Evolutionary conservation across 2,329 filamentous ascomycete genomes (phyloP).

Genomic region (Calonectria honghensis): DNA sequence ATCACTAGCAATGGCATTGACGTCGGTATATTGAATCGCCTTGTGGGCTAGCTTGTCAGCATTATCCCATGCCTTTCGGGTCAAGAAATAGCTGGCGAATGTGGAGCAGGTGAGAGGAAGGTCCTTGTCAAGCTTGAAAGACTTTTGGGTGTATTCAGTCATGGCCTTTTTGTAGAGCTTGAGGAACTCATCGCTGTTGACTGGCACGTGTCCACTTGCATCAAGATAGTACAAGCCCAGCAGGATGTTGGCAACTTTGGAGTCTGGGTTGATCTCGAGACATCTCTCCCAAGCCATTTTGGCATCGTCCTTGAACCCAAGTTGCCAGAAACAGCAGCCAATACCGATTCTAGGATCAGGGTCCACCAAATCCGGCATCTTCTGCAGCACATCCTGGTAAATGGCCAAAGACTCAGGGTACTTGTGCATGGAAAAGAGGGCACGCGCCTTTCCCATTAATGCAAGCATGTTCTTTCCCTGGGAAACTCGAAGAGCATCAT

Average conservation of each 20-base stretch:
- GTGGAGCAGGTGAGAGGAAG: slow-evolving; percentile 92
- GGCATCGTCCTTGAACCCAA: slow-evolving; percentile 95
- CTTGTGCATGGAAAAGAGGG: slow-evolving; percentile 89
- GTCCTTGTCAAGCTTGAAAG: slow-evolving; percentile 94
- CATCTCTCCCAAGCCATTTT: slow-evolving; percentile 92
- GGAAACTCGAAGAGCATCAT: slow-evolving; percentile 91
- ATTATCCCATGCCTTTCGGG: slow-evolving; percentile 85
- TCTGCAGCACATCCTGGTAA: slow-evolving; percentile 91
- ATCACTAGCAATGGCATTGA: slow-evolving; percentile 97
- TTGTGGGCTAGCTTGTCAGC: slow-evolving; percentile 92
- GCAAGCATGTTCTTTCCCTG: slow-evolving; percentile 94
- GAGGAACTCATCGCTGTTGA: slow-evolving; percentile 89
- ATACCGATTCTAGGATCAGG: slow-evolving; percentile 97
- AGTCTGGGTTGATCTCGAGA: slow-evolving; percentile 86
- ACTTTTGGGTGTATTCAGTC: slow-evolving; percentile 93
- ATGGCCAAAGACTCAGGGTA: slow-evolving; percentile 87
- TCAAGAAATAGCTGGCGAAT: slow-evolving; percentile 92
- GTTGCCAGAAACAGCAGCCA: slow-evolving; percentile 97
- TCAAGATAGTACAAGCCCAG: slow-evolving; percentile 94
- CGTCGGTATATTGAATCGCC: slow-evolving; percentile 95
- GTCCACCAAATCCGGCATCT: slow-evolving; percentile 90
- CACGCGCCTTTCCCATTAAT: slow-evolving; percentile 90
- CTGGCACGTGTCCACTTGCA: slow-evolving; percentile 86
- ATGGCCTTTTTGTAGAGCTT: slow-evolving; percentile 93
- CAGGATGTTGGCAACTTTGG: slow-evolving; percentile 92